Base-by-base conservation (phyloP, 2,329 filamentous ascomycete species). In the Dothidotthia symphoricarpi region DNA sequence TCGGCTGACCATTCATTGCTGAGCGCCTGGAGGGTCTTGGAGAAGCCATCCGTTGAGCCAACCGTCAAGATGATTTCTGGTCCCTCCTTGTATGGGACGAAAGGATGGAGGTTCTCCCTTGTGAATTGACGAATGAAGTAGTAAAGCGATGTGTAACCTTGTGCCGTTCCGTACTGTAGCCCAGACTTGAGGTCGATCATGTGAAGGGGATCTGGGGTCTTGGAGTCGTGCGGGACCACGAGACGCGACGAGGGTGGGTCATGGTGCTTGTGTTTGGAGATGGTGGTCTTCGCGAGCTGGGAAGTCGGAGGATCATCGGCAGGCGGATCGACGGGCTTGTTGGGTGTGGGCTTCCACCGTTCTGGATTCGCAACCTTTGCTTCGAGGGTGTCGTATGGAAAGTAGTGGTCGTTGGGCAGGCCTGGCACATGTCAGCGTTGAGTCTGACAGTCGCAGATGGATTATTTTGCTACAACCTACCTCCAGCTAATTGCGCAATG, bases 311-410 rank as follows among this genome's bases (percentile, higher is more conserved):
- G 55, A 26, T 58, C 52, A 31, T 57, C 47, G 26, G 47, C 36
- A 19, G 55, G 59, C 30, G 72, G 70, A 49, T 76, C 71, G 36
- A 75, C 57, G 17, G 80, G 79, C 31, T 75, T 70, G 61, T 85
- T 86, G 25, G 81, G 78, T 9, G 83, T 82, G 1, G 85, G 85
- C 24, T 78, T 75, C 75, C 86, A 93, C 65, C 89, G 80, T 48
- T 85, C 74, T 6, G 88, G 83, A 45, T 80, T 78, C 22, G 88
- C 87, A 45, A 85, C 80, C 49, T 85, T 82, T 27, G 89, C 87
- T 68, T 95, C 88, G 47, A 96, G 80, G 1, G 88, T 93, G 57
- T 96, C 89, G 67, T 86, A 95, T 7, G 90, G 90, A 60, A 96
- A 96, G 69, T 88, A 88, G 41, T 78, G 77, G 26, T 83, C 75